phyloP scores from a whole-genome alignment of 1,139 yeast genomes.

The Kodamaea sp. region DNA sequence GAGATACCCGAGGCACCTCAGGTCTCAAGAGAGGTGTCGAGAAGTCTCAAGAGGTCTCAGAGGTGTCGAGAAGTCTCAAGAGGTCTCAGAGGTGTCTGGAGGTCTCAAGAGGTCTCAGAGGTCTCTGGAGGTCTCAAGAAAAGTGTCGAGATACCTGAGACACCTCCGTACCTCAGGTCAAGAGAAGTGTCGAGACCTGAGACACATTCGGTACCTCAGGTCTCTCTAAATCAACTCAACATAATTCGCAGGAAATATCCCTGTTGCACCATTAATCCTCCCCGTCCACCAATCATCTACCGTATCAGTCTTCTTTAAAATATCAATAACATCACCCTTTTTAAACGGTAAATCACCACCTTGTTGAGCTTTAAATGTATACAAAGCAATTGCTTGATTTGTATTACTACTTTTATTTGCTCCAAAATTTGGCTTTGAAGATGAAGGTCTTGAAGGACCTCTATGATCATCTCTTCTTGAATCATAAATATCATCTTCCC shows the following conservation, averaged over 20 bases:
- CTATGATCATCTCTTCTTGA: slow-evolving; percentile 37
- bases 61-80: too few relatives aligned
- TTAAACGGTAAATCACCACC: slow-evolving; percentile 85
- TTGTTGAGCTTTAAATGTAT: slow-evolving; percentile 86
- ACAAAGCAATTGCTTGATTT: slow-evolving; percentile 86
- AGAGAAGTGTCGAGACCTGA: too few relatives aligned
- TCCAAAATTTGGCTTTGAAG: slow-evolving; percentile 55
- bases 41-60: too few relatives aligned
- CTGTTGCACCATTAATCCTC: slow-evolving; percentile 72
- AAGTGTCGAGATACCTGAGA: too few relatives aligned
- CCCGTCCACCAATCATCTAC: slow-evolving; percentile 99
- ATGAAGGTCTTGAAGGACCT: slow-evolving; percentile 36
- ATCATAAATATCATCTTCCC: slow-evolving; percentile 88
- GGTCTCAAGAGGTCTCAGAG: too few relatives aligned
- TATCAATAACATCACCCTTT: slow-evolving; percentile 93
- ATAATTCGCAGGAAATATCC: slow-evolving; percentile 96
- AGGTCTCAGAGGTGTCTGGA: too few relatives aligned
- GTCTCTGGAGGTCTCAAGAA: too few relatives aligned
- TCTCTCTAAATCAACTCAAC: slow-evolving; percentile 88
- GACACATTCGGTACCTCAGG: too few relatives aligned
- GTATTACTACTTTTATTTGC: slow-evolving; percentile 40
- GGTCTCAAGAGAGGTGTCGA: too few relatives aligned
- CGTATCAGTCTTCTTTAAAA: slow-evolving; percentile 79
- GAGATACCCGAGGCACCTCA: too few relatives aligned
- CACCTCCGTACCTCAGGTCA: too few relatives aligned